Evolutionary conservation across 2,329 filamentous ascomycete genomes (phyloP), one percentile per base, ranked within the genome.

Genomic region (Ophiostoma sp.): DNA sequence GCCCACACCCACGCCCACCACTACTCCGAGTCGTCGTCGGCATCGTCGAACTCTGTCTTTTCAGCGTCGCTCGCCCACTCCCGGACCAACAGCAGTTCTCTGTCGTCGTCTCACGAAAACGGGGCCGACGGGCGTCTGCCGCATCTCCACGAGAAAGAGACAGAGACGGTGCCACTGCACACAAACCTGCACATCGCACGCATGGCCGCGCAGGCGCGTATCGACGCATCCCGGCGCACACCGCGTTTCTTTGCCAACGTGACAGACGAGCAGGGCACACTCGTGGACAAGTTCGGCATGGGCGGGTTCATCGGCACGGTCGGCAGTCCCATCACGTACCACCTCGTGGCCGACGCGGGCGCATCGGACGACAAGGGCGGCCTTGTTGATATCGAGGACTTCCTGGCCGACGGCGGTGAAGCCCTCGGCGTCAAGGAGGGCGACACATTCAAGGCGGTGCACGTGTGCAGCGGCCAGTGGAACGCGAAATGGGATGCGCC

Each of bases 201-300:
- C 0, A 79, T 87, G 6, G 84, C 85, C 16, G 90, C 90, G 0
- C 89, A 93, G 75, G 77, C 82, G 0, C 83, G 89, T 0, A 82
- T 91, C 36, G 84, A 90, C 49, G 80, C 82, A 27, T 86, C 87
- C 0, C 80, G 82, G 36, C 78, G 78, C 38, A 73, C 78, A 1
- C 85, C 86, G 1, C 80, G 82, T 16, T 88, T 88, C 74, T 80
- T 81, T 7, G 81, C 92, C 47, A 83, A 85, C 11, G 82, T 92
- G 1, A 75, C 80, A 2, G 81, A 83, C 69, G 83, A 86, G 70
- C 76, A 82, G 14, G 85, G 85, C 0, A 76, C 77, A 1, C 72
- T 86, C 0, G 75, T 81, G 0, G 82, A 87, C 42, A 80, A 81
- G 2, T 85, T 84, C 66, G 81, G 81, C 4, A 77, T 91, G 18